Conservation (phyloP, 129 eudicot genomes). For the Flaveria bidentis region DNA sequence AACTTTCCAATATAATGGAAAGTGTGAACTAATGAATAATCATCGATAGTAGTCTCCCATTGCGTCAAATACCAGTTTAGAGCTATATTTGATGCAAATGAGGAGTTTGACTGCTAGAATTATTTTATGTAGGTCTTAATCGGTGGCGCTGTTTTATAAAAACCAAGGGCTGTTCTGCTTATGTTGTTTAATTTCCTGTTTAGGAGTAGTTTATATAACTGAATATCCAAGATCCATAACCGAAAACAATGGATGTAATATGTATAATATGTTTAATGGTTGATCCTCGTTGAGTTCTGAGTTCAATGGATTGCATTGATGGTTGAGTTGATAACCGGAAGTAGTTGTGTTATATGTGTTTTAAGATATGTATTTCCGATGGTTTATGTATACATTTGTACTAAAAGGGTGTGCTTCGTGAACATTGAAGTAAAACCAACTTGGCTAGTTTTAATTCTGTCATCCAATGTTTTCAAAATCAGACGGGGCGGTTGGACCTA, state of each 20-base stretch:
- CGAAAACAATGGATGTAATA: neutral
- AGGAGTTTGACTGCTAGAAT: conserved; percentile 19
- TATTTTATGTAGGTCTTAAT: conserved; percentile 1
- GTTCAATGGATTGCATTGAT: neutral
- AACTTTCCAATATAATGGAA: conserved; percentile 13
- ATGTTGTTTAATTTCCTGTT: neutral
- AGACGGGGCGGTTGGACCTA: too few species aligned
- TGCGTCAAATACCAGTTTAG: neutral
- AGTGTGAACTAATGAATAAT: neutral
- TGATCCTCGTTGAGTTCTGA: neutral
- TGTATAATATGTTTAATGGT: neutral
- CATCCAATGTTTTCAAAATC: too few species aligned
- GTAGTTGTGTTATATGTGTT: conserved; percentile 9
- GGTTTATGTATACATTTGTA: neutral
- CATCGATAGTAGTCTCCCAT: conserved; percentile 12
- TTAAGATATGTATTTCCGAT: neutral
- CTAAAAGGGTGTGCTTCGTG: neutral
- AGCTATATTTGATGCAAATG: conserved; percentile 17
- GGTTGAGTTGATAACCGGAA: conserved; percentile 6
- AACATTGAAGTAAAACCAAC: neutral
- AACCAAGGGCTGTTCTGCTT: neutral
- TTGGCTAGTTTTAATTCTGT: neutral
- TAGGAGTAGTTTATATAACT: neutral
- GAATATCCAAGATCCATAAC: neutral
- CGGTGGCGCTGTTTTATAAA: neutral